Conservation (phyloP, 1,139 yeast genomes). For the Geotrichum histeridarum region DNA sequence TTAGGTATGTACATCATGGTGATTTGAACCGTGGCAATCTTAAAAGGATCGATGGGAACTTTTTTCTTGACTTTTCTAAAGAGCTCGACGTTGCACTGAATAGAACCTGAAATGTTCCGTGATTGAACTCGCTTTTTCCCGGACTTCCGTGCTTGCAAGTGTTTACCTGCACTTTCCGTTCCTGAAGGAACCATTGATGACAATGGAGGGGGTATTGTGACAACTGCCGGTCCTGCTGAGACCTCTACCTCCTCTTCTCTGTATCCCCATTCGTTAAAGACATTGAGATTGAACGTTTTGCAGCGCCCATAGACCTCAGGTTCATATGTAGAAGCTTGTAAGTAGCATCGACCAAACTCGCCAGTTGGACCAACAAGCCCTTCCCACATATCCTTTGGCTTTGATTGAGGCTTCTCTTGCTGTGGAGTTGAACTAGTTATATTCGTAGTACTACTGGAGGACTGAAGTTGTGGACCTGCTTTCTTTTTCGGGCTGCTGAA, state of each 20-base stretch:
- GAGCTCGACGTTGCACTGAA: too few relatives aligned
- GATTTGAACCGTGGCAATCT: conserved; percentile 62
- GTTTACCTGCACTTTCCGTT: too few relatives aligned
- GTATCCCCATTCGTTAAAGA: conserved; percentile 75
- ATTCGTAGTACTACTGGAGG: too few relatives aligned
- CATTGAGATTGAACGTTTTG: conserved; percentile 50
- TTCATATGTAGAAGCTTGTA: conserved; percentile 61
- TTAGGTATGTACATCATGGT: conserved; percentile 66
- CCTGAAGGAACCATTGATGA: too few relatives aligned
- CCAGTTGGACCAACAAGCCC: conserved; percentile 70
- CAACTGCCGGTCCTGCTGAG: too few relatives aligned
- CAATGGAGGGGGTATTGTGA: too few relatives aligned
- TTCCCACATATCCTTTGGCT: conserved; percentile 32
- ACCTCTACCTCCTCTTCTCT: conserved; percentile 17
- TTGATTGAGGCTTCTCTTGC: conserved; percentile 6
- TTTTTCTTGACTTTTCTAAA: neutral
- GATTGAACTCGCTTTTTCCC: too few relatives aligned
- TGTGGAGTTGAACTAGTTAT: neutral
- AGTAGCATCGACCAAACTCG: conserved; percentile 75
- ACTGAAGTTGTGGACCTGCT: neutral
- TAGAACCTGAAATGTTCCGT: too few relatives aligned
- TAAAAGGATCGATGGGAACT: conserved; percentile 34
- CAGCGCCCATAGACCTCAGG: conserved; percentile 53
- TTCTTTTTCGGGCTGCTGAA: conserved; percentile 24
- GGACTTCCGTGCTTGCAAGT: too few relatives aligned